Base-by-base conservation (phyloP, 106 monocot species). In the Dendrobium nobile region DNA sequence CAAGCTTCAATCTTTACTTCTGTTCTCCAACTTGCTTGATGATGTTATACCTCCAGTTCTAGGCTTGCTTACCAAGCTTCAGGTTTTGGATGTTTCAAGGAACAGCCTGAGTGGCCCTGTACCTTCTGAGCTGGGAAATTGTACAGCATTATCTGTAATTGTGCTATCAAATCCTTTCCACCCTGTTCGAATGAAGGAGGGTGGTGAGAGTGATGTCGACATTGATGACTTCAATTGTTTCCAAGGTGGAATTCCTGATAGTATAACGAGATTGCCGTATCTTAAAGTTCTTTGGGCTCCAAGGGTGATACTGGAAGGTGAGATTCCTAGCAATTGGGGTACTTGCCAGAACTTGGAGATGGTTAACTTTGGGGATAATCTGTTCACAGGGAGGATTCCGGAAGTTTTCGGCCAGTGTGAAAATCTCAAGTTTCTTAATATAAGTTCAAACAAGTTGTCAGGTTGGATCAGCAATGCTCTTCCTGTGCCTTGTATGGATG, bases 221-320 rank as follows among this genome's bases (percentile, higher is more conserved):
- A 67, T 80, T 19, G 88, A 90, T 43, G 96, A 96, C 51, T 96
- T 88, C 82, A 96, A 96, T 64, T 90, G 87, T 75, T 96, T 88
- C 77, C 88, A 93, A 83, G 91, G 93, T 65, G 91, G 91, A 19
- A 85, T 96, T 80, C 79, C 87, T 0, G 87, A 86, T 43, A 89
- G 73, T 67, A 84, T 96, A 31, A 88, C 88, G 0, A 84, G 72
- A 13, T 82, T 90, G 80, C 91, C 93, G 4, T 84, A 87, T 22
- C 90, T 96, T 51, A 90, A 87, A 82, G 64, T 96, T 19, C 82
- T 96, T 18, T 96, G 96, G 96, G 96, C 96, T 3, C 96, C 96
- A 7, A 88, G 90, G 81, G 90, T 88, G 20, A 87, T 80, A 9
- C 45, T 93, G 42, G 88, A 93, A 82, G 96, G 96, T 8, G 72